These are phyloP conservation scores for Piedraia hortae DNA, from an alignment of 2,329 filamentous ascomycete species.

Conservation along the genomic window DNA sequence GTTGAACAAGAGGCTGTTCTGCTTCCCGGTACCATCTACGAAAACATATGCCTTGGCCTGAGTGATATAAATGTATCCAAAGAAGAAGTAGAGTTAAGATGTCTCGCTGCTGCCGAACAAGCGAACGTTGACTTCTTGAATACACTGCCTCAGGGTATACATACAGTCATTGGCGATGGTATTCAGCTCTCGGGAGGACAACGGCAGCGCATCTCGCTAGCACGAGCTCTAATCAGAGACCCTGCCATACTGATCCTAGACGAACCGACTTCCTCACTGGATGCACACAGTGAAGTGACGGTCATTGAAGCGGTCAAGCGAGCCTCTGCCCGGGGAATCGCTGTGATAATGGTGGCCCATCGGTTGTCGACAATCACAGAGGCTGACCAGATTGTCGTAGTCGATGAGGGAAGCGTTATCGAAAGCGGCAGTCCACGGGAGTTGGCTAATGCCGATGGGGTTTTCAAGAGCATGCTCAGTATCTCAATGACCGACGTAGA, in stretches of 20 bases:
- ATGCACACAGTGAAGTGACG: constrained; percentile 17
- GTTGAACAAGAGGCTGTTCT: constrained; percentile 20
- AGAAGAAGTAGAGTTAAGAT: constrained; percentile 7
- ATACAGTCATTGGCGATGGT: constrained; percentile 18
- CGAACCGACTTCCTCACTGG: constrained; percentile 20
- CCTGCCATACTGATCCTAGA: constrained; percentile 20
- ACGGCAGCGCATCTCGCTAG: constrained; percentile 20
- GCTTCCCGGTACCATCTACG: constrained; percentile 18
- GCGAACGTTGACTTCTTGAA: constrained; percentile 19
- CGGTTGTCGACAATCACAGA: constrained; percentile 51
- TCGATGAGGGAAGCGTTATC: constrained; percentile 37
- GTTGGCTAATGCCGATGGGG: constrained; percentile 16
- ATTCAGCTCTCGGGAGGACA: constrained; percentile 20
- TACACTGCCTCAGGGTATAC: constrained; percentile 18
- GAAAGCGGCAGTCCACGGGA: constrained; percentile 34
- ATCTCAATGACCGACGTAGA: constrained; percentile 6
- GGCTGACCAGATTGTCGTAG: constrained; percentile 52
- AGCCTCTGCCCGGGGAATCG: constrained; percentile 23
- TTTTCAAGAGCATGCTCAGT: constrained; percentile 9
- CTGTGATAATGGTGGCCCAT: constrained; percentile 46
- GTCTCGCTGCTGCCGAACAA: constrained; percentile 12
- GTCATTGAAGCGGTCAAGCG: constrained; percentile 18
- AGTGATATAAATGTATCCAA: constrained; percentile 5
- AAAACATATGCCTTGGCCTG: constrained; percentile 14
- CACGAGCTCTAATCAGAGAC: constrained; percentile 18